phyloP scores from a whole-genome alignment of 441 rosid genomes.

The Arabidopsis lyrata region DNA sequence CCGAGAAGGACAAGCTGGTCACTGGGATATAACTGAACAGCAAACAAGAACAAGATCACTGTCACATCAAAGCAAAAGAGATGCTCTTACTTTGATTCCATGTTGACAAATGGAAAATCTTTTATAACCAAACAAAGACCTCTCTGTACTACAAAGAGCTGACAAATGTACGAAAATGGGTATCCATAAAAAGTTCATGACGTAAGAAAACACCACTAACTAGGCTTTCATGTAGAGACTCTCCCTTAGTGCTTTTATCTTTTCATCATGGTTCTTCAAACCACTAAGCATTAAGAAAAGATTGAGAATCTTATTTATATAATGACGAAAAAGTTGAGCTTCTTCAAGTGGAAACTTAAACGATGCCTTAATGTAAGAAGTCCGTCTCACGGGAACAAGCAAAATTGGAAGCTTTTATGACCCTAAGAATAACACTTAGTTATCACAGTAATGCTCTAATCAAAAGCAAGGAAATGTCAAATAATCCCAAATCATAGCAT shows the following conservation, averaged over 20 bases:
- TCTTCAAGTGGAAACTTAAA: background rate
- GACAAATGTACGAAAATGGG: background rate
- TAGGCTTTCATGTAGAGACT: conserved; percentile 2
- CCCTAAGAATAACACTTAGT: background rate
- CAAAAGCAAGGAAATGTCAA: background rate
- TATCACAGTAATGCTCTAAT: background rate
- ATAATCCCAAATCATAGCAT: background rate
- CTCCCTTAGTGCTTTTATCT: background rate
- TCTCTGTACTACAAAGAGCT: background rate
- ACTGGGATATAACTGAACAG: conserved; percentile 9
- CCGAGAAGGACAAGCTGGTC: background rate
- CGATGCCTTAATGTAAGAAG: background rate
- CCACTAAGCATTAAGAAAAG: conserved; percentile 18
- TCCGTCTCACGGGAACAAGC: background rate
- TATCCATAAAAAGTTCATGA: conserved; percentile 34
- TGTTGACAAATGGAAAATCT: conserved; percentile 18
- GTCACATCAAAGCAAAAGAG: conserved; percentile 16
- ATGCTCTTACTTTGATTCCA: conserved; percentile 23
- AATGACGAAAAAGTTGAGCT: conserved; percentile 20
- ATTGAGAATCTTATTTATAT: conserved; percentile 7
- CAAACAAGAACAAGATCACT: conserved; percentile 6
- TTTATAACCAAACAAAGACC: background rate
- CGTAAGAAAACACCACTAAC: conserved; percentile 27
- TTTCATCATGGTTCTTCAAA: conserved; percentile 11
- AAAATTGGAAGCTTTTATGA: background rate